A percentile compares a stretch with the other conserved stretches of the same genome.
Conservation (phyloP, 768 basidiomycete species). For the Daedaleopsis sinensis region DNA sequence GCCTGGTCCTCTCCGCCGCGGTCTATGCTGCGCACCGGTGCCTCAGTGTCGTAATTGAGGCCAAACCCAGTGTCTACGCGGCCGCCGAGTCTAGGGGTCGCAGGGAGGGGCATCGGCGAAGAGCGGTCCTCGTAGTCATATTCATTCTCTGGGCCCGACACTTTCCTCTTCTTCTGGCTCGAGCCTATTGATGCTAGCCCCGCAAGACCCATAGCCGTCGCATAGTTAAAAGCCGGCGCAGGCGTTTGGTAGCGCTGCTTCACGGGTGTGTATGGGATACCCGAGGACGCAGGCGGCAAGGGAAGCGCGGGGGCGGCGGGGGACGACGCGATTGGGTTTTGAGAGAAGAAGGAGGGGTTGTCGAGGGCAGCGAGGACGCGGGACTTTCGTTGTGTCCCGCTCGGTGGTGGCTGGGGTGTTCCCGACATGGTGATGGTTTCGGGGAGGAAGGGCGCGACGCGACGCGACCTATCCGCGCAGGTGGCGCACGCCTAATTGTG, state of each 20-base stretch:
- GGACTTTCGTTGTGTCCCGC: slow-evolving; percentile 9
- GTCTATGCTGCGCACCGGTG: slow-evolving; percentile 53
- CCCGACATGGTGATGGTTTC: slow-evolving; percentile 9
- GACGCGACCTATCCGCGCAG: background rate
- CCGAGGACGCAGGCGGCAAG: slow-evolving; percentile 13
- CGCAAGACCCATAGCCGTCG: background rate
- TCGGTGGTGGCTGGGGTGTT: slow-evolving; percentile 5
- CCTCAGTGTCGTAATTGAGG: slow-evolving; percentile 53
- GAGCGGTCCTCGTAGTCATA: slow-evolving; percentile 1
- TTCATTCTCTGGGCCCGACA: slow-evolving; percentile 5
- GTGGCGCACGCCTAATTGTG: background rate
- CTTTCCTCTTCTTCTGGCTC: background rate
- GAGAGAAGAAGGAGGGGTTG: slow-evolving; percentile 15
- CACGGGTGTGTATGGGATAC: slow-evolving; percentile 1
- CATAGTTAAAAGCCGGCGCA: background rate
- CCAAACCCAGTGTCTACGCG: slow-evolving; percentile 34
- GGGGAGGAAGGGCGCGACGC: background rate
- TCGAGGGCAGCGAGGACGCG: slow-evolving; percentile 28
- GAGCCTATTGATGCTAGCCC: background rate
- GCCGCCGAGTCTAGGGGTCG: background rate
- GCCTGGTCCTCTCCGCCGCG: slow-evolving; percentile 61
- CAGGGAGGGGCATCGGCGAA: background rate
- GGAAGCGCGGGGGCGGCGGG: background rate
- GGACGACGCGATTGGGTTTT: background rate
- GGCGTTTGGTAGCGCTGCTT: slow-evolving; percentile 1